Evolutionary conservation across 805 yeast genomes (phyloP), one percentile per base, ranked within the genome.

Genomic region (Saccharomycopsis babjevae): DNA sequence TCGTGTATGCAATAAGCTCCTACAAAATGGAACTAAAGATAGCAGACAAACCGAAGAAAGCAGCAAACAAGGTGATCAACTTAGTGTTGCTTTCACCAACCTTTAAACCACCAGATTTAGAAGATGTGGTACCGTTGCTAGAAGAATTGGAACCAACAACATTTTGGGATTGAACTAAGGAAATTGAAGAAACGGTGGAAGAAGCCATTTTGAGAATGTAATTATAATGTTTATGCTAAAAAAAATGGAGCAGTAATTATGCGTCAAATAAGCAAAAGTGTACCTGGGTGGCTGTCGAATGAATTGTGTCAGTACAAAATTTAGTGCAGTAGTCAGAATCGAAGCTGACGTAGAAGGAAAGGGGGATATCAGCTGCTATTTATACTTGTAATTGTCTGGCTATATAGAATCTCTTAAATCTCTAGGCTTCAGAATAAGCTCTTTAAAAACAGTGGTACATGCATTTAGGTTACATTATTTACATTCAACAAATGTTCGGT

Each of bases 131-230:
- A 16, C 61, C 39, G 59, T 55, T 46, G 32, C 59, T 36, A 32
- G 57, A 30, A 25, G 65, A 61, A 43, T 54, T 54, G 20, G 39
- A 28, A 46, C 50, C 63, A 50, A 52, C 64, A 54, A 62, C 65
- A 57, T 63, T 63, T 18, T 32, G 50, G 55, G 65, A 61, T 59
- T 63, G 65, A 54, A 63, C 65, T n/a, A 63, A 50, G 20, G 52
- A 46, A 22, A 57, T 59, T 25, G 61, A 34, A 46, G 61, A 56
- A 54, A 62, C 36, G 46, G 65, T 59, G 43, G 65, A 54, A 43
- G 30, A 43, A 50, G 65, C 65, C 65, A 62, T 62, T 60, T 57
- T 62, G 42, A 13, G 15, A 13, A 10, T 7, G 38, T 34, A 2
- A 7, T 8, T 34, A 3, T 28, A 4, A 28, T 28, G 32, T 28